Evolutionary conservation across 108 stramenopile genomes (phyloP).

Genomic region (Seminavis robusta): DNA sequence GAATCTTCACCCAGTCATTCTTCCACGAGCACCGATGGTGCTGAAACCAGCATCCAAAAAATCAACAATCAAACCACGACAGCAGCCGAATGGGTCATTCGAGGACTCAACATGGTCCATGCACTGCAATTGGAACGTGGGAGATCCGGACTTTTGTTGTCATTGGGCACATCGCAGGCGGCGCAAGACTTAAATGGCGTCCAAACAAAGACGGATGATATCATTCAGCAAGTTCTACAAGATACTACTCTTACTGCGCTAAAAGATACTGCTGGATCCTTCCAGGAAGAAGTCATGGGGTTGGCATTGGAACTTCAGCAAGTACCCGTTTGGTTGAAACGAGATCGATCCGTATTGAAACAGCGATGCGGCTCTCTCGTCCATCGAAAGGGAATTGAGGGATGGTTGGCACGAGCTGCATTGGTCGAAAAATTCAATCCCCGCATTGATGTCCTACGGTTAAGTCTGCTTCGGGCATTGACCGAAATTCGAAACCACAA

Average conservation of each 20-base stretch:
- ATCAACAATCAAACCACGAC: constrained; percentile 3
- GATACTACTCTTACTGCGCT: not conserved
- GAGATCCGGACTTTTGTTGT: constrained; percentile 9
- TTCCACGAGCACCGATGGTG: not conserved
- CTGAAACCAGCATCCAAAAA: no score
- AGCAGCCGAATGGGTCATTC: constrained; percentile 7
- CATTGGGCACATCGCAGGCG: constrained; percentile 1
- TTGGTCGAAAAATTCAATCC: constrained; percentile 16
- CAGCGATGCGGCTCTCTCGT: not conserved
- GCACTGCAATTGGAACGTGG: constrained; percentile 20
- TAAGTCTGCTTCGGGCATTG: constrained; percentile 6
- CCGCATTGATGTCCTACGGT: constrained; percentile 17
- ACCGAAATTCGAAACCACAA: constrained; percentile 12
- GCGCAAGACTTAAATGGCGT: constrained; percentile 1
- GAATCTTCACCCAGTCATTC: not conserved
- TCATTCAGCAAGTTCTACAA: not conserved
- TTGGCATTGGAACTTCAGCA: constrained; percentile 13
- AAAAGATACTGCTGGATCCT: not conserved
- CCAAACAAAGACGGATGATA: constrained; percentile 14
- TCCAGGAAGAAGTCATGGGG: constrained; percentile 11
- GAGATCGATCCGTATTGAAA: constrained; percentile 8
- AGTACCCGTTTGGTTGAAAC: constrained; percentile 5
- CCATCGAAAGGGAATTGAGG: constrained; percentile 1
- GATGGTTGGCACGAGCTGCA: constrained; percentile 13
- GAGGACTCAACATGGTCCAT: constrained; percentile 17